Conservation (phyloP, 352 stramenopile species). For the Pythium phragmitis region DNA sequence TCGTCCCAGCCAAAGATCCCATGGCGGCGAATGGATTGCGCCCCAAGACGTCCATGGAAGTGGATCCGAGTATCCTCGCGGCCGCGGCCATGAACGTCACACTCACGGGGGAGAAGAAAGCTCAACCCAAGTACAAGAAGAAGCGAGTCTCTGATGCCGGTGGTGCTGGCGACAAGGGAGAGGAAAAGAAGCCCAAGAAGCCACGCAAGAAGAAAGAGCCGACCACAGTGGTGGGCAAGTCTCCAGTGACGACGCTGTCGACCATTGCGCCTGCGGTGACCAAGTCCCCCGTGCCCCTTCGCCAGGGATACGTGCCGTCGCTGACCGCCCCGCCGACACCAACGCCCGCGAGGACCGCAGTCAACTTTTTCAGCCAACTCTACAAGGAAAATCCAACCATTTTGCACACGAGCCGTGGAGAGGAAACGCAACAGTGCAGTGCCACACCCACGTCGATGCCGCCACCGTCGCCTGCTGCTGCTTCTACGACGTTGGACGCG, state of each 20-base stretch:
- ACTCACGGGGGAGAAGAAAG: constrained; percentile 19
- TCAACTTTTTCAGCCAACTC: constrained; percentile 47
- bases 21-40: background rate
- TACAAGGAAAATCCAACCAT: constrained; percentile 27
- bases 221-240: background rate
- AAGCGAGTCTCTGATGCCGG: constrained; percentile 14
- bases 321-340: constrained; percentile 39
- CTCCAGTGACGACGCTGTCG: background rate
- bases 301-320: constrained; percentile 36
- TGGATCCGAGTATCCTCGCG: constrained; percentile 6
- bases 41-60: constrained; percentile 1
- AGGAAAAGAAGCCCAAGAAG: constrained; percentile 16
- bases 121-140: constrained; percentile 19
- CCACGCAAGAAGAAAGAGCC: constrained; percentile 32
- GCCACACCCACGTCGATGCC: background rate
- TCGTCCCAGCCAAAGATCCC: background rate
- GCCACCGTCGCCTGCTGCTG: background rate
- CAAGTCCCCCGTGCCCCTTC: constrained; percentile 16
- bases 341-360: constrained; percentile 28
- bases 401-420: background rate
- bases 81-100: constrained; percentile 16
- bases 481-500: background rate
- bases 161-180: background rate
- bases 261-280: background rate
- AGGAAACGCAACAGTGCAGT: background rate